phyloP scores from a whole-genome alignment of 1,284 basidiomycete species.

The Earliella scabrosa region DNA sequence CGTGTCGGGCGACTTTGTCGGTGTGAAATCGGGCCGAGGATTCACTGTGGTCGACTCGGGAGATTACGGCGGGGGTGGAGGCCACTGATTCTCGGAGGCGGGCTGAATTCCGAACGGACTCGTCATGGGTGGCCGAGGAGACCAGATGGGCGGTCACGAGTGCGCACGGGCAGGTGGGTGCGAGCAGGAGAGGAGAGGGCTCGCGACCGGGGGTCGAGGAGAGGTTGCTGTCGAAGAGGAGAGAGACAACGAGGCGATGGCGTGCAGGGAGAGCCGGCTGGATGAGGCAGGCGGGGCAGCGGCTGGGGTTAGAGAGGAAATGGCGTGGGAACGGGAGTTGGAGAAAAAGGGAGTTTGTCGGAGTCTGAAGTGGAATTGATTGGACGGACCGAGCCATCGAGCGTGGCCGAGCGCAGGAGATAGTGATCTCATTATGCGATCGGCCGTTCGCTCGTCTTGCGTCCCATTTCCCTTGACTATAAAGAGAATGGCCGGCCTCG shows the following conservation, averaged over 20 bases:
- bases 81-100: constrained; percentile 12
- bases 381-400: constrained; percentile 1
- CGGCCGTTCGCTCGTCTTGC: constrained; percentile 17
- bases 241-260: constrained; percentile 19
- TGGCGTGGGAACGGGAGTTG: constrained; percentile 5
- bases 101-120: constrained; percentile 16
- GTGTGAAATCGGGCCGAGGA: constrained; percentile 23
- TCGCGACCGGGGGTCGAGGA: background rate
- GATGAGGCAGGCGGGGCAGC: constrained; percentile 9
- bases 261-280: constrained; percentile 21
- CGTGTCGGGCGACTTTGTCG: constrained; percentile 20
- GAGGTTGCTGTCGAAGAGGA: constrained; percentile 7
- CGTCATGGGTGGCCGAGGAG: constrained; percentile 14
- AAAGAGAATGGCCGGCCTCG: constrained; percentile 21
- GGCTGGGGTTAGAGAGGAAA: background rate
- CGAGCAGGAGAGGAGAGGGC: constrained; percentile 2
- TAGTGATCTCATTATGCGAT: constrained; percentile 17
- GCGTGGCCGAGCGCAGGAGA: constrained; percentile 10
- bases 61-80: constrained; percentile 8
- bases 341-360: constrained; percentile 7
- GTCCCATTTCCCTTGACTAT: constrained; percentile 11
- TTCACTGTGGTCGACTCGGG: constrained; percentile 10
- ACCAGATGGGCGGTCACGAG: constrained; percentile 14
- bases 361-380: constrained; percentile 11
- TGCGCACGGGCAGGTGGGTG: background rate